Conservation (phyloP, 2,329 filamentous ascomycete genomes). For the Dactylonectria macrodidyma region DNA sequence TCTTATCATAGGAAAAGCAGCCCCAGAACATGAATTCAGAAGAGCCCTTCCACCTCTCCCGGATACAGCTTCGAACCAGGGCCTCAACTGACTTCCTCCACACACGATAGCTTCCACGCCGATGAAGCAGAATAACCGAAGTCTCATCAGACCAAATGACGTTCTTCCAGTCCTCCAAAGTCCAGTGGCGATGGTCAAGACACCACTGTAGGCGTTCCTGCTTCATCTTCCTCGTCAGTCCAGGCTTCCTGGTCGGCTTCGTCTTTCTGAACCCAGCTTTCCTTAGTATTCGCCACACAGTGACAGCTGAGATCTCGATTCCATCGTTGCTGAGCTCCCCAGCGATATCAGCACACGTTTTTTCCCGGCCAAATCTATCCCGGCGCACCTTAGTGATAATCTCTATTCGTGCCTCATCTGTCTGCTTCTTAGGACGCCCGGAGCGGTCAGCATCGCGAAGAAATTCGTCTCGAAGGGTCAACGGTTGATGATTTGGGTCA, state of each 20-base stretch:
- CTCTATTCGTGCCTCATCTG: neutral
- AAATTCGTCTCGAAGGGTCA: conserved; percentile 11
- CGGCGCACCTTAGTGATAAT: conserved; percentile 16
- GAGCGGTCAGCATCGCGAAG: conserved; percentile 12
- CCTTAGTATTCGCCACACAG: conserved; percentile 8
- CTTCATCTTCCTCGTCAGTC: too few species aligned
- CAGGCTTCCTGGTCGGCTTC: conserved; percentile 34
- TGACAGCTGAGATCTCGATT: neutral
- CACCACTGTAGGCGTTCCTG: conserved; percentile 5
- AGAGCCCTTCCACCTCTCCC: conserved; percentile 34
- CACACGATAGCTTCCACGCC: conserved; percentile 24
- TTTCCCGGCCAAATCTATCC: conserved; percentile 23
- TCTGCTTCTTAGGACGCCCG: conserved; percentile 1
- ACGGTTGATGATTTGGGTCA: conserved; percentile 14
- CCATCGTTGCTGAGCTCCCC: neutral
- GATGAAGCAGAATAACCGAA: conserved; percentile 29
- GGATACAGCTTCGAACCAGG: conserved; percentile 33
- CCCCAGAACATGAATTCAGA: conserved; percentile 42
- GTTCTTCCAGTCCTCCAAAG: conserved; percentile 32
- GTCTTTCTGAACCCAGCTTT: conserved; percentile 15
- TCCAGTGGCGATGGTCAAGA: conserved; percentile 16
- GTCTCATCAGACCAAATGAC: conserved; percentile 37
- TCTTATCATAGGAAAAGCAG: conserved; percentile 37
- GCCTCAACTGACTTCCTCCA: conserved; percentile 16
- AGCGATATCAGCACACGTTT: conserved; percentile 26